Base-by-base conservation (phyloP, 208 protist genomes). In the Leishmania tropica region DNA sequence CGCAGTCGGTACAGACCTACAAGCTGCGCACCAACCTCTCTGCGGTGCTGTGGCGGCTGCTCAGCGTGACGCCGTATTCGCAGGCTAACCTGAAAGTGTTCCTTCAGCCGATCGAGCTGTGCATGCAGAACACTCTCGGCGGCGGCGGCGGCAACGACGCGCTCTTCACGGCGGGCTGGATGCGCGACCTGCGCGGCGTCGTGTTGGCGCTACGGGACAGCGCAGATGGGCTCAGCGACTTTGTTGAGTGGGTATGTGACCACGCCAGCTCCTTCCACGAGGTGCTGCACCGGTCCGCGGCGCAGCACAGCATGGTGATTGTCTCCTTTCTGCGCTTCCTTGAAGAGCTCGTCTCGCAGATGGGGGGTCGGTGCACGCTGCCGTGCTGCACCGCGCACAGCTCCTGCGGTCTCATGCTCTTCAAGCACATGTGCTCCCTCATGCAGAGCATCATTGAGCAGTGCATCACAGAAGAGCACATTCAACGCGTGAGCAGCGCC, bases 141-240 rank as follows among this genome's bases (percentile, higher is more conserved):
- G 82, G 86, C 83, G 87, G 82, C 58, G 86, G 84, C 71, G 80
- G 80, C 62, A 91, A 85, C 74, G 81, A 79, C 51, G 75, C 92
- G 40, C 85, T 87, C 73, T 97, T 93, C 87, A 81, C 94, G 42
- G 94, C 94, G 1, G 94, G 94, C n/a, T 97, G 92, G 92, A 88
- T 97, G 81, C 92, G 91, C 15, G 94, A 97, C 76, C 68, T 97
- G 73, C 90, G 94, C 13, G 94, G 94, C 77, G 90, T 91, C 7
- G 88, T 86, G 28, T 79, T 88, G 45, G 92, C 91, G 51, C 75
- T 94, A 54, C 87, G 86, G 51, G 85, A 92, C 58, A 76, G 88
- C 68, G 68, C 81, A 40, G 77, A 88, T 58, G 80, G 79, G 31
- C 88, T 93, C 80, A 81, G 78, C 21, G 94, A 97, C 79, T 91